phyloP scores from a whole-genome alignment of 768 basidiomycete species.

The Gyrodon lividus region DNA sequence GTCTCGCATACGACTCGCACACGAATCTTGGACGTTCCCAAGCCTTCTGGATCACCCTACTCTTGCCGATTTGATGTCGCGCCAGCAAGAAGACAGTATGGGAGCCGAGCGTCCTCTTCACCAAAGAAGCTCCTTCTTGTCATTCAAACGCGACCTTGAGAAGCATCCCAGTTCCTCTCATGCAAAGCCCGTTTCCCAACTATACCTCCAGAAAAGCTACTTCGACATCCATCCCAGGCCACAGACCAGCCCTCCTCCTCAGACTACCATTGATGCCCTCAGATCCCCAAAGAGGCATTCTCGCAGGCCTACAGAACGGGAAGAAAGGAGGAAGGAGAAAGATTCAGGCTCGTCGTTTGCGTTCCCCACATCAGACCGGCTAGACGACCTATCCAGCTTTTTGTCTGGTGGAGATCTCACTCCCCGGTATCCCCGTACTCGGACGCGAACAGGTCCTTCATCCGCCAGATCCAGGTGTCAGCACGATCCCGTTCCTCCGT shows the following conservation, averaged over 20 bases:
- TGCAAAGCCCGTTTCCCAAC: slow-evolving; percentile 14
- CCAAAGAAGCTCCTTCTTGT: slow-evolving; percentile 58
- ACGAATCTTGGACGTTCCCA: not conserved
- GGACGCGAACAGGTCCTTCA: slow-evolving; percentile 62
- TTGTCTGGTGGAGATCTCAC: slow-evolving; percentile 29
- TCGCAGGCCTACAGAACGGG: slow-evolving; percentile 24
- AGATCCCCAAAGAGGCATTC: slow-evolving; percentile 21
- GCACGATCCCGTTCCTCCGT: slow-evolving; percentile 46
- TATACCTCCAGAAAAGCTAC: slow-evolving; percentile 34
- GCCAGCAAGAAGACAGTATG: slow-evolving; percentile 10
- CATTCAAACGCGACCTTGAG: slow-evolving; percentile 51
- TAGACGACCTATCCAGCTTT: slow-evolving; percentile 26
- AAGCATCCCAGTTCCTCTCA: slow-evolving; percentile 17
- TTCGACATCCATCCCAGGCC: slow-evolving; percentile 48
- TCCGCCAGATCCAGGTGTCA: slow-evolving; percentile 40
- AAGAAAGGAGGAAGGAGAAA: slow-evolving; percentile 26
- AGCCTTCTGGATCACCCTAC: not conserved
- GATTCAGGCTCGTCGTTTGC: slow-evolving; percentile 25
- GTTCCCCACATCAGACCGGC: slow-evolving; percentile 28
- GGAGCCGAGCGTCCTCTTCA: slow-evolving; percentile 40
- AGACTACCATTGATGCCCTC: slow-evolving; percentile 15
- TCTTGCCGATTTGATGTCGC: slow-evolving; percentile 17
- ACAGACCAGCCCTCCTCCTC: slow-evolving; percentile 37
- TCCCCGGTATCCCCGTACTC: slow-evolving; percentile 44
- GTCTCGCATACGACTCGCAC: not conserved